Conservation (phyloP, 805 yeast species). For the Priceomyces castillae region DNA sequence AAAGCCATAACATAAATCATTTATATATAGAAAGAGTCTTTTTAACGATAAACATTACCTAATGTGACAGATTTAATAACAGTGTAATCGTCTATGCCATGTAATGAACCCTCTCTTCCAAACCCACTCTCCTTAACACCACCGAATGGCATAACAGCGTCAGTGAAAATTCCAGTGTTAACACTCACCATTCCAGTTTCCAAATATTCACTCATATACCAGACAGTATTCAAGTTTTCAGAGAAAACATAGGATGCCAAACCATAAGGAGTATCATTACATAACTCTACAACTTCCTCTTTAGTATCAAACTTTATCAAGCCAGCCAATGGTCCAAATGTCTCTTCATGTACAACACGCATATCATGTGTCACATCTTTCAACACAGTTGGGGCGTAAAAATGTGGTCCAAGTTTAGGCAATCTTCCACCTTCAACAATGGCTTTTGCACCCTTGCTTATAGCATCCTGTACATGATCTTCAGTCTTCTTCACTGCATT, state of each 20-base stretch:
- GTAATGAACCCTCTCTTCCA: constrained; percentile 77
- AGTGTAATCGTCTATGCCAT: constrained; percentile 73
- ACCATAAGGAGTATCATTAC: constrained; percentile 56
- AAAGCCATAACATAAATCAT: constrained; percentile 1
- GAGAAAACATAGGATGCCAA: constrained; percentile 61
- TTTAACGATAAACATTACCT: constrained; percentile 38
- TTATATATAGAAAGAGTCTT: neutral
- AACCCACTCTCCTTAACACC: constrained; percentile 78
- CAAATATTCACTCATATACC: constrained; percentile 52
- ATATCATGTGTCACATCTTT: constrained; percentile 50
- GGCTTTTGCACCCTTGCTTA: constrained; percentile 51
- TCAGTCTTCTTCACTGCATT: constrained; percentile 53
- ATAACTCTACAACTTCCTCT: constrained; percentile 51
- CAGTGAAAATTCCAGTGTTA: constrained; percentile 57
- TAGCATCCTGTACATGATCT: constrained; percentile 53
- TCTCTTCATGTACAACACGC: constrained; percentile 54
- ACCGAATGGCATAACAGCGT: constrained; percentile 67
- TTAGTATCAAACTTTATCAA: constrained; percentile 51
- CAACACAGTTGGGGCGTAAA: constrained; percentile 54
- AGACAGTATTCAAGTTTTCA: constrained; percentile 47
- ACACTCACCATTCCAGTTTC: constrained; percentile 68
- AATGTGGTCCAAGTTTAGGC: constrained; percentile 48
- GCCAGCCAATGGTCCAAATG: constrained; percentile 66
- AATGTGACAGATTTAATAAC: constrained; percentile 52
- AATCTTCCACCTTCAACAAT: constrained; percentile 52